These are phyloP conservation scores for Aspergillus egyptiacus DNA, from an alignment of 495 filamentous ascomycete species.

Conservation along the genomic window DNA sequence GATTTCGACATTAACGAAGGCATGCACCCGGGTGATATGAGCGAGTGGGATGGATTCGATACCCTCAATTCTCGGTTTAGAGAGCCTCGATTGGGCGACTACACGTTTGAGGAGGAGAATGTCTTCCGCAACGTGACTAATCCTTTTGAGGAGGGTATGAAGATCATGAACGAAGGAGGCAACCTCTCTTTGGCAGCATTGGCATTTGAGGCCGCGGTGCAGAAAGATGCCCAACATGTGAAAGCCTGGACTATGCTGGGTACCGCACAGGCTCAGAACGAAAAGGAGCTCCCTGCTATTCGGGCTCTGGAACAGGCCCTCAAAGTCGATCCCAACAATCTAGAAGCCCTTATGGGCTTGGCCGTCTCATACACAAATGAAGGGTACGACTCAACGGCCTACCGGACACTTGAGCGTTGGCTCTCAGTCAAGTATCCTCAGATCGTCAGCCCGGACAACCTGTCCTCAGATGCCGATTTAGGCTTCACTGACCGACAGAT, in stretches of 20 bases:
- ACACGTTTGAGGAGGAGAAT: conserved; percentile 93
- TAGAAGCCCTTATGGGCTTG: conserved; percentile 87
- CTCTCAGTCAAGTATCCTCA: conserved; percentile 84
- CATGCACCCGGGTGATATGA: conserved; percentile 60
- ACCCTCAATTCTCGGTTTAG: conserved; percentile 52
- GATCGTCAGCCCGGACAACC: conserved; percentile 59
- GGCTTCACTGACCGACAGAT: conserved; percentile 89
- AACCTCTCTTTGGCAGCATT: conserved; percentile 91
- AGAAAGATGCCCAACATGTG: conserved; percentile 78
- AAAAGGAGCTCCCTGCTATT: conserved; percentile 97
- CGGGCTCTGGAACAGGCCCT: conserved; percentile 91
- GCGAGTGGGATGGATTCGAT: conserved; percentile 68
- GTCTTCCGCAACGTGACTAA: conserved; percentile 68
- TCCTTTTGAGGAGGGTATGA: conserved; percentile 84
- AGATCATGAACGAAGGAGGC: conserved; percentile 85
- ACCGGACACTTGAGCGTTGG: conserved; percentile 96
- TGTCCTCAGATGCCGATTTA: conserved; percentile 65
- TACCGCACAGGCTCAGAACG: conserved; percentile 90
- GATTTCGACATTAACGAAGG: conserved; percentile 47
- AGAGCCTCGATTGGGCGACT: conserved; percentile 76
- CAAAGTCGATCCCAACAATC: conserved; percentile 77
- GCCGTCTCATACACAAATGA: conserved; percentile 99
- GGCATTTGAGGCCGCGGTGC: conserved; percentile 94
- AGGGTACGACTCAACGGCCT: conserved; percentile 93
- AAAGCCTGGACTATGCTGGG: conserved; percentile 92